A percentile compares a stretch with the other conserved stretches of the same genome.
These are phyloP conservation scores for Mucor mucedo DNA, from an alignment of 371 early-diverging fungal genomes.

Conservation along the genomic window DNA sequence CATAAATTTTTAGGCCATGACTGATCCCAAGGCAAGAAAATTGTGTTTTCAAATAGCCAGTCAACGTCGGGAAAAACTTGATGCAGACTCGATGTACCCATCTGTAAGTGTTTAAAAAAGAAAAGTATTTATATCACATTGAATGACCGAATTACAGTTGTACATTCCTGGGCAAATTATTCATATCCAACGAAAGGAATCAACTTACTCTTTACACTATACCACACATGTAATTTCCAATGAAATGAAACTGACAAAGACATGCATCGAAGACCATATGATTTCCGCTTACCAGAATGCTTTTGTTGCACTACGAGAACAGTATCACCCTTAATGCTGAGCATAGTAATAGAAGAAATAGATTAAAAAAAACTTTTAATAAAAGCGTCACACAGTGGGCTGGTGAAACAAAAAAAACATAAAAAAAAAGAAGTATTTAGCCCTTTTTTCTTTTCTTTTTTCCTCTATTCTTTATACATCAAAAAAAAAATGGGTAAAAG, in stretches of 20 bases:
- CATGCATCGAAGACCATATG: conserved; percentile 51
- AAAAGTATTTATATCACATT: background rate
- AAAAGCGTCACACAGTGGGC: conserved; percentile 11
- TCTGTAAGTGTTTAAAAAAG: conserved; percentile 33
- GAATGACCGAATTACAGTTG: conserved; percentile 21
- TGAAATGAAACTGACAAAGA: conserved; percentile 48
- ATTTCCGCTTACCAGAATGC: conserved; percentile 38
- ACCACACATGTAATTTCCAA: conserved; percentile 30
- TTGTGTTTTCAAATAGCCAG: conserved; percentile 38
- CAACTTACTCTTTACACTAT: conserved; percentile 25
- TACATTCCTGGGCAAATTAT: conserved; percentile 50
- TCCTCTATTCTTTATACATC: background rate
- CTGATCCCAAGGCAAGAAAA: conserved; percentile 28
- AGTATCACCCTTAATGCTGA: background rate
- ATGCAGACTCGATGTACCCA: conserved; percentile 37
- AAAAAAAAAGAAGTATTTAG: background rate
- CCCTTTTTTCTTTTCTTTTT: conserved; percentile 5
- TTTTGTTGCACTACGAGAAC: conserved; percentile 21
- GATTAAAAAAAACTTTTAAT: background rate
- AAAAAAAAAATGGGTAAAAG: conserved; percentile 16
- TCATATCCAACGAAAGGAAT: conserved; percentile 34
- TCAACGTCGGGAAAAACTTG: conserved; percentile 34
- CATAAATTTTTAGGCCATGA: conserved; percentile 19
- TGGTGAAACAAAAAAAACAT: conserved; percentile 1
- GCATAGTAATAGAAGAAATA: background rate